A percentile compares a stretch with the other conserved stretches of the same genome.
Conservation (phyloP, 441 rosid genomes). For the Croton setiger region DNA sequence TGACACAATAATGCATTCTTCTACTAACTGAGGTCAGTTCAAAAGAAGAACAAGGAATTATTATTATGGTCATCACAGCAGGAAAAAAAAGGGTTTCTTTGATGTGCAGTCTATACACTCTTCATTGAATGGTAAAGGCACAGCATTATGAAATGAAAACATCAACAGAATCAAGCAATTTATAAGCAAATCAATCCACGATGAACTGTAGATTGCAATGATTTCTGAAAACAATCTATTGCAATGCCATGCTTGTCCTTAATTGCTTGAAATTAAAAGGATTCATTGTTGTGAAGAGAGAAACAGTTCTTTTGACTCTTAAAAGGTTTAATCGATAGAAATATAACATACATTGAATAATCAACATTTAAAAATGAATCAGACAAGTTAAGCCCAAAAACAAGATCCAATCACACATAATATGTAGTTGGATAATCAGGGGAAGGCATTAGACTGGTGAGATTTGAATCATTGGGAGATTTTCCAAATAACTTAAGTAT, state of each 20-base stretch:
- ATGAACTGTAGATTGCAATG: background rate
- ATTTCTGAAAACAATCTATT: background rate
- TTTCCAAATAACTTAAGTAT: background rate
- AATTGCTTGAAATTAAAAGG: background rate
- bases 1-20: background rate
- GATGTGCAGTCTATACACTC: background rate
- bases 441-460: background rate
- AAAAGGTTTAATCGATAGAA: background rate
- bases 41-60: background rate
- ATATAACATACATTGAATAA: background rate
- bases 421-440: background rate
- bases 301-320: too few relatives aligned
- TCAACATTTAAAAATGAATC: background rate
- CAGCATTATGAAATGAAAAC: background rate
- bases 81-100: background rate
- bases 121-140: background rate
- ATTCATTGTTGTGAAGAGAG: background rate
- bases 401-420: background rate
- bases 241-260: background rate
- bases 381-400: background rate
- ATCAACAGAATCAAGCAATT: background rate
- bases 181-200: background rate
- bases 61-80: background rate
- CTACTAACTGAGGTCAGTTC: background rate
- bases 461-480: background rate